Evolutionary conservation across 768 basidiomycete genomes (phyloP).

Genomic region (Boletus insuetus): DNA sequence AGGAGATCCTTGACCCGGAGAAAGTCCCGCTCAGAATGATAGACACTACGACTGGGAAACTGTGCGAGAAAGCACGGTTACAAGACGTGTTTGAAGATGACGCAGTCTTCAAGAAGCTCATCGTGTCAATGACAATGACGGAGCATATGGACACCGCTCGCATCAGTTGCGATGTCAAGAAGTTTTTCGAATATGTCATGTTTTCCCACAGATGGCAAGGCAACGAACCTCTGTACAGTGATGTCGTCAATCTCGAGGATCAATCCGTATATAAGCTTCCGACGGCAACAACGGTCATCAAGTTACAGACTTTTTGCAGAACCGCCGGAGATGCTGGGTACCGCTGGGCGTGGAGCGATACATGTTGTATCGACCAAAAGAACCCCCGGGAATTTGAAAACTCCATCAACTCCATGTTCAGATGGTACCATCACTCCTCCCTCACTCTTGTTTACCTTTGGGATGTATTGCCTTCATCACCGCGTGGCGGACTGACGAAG

Average conservation of each 20-base stretch:
- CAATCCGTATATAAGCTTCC: slow-evolving; percentile 3
- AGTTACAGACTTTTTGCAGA: slow-evolving; percentile 5
- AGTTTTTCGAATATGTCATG: slow-evolving; percentile 11
- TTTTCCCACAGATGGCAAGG: slow-evolving; percentile 15
- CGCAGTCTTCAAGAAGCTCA: background rate
- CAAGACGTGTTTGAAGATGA: background rate
- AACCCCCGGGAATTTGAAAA: slow-evolving; percentile 5
- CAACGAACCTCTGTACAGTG: slow-evolving; percentile 2
- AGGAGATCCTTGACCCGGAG: background rate
- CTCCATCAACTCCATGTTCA: slow-evolving; percentile 10
- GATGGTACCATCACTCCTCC: slow-evolving; percentile 7
- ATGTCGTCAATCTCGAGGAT: background rate
- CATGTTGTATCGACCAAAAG: slow-evolving; percentile 8
- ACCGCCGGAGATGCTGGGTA: background rate
- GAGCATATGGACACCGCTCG: background rate
- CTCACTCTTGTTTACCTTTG: slow-evolving; percentile 8
- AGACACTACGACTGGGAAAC: slow-evolving; percentile 6
- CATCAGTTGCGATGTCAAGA: slow-evolving; percentile 2
- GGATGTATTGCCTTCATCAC: background rate
- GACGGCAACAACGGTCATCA: background rate
- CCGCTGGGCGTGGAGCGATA: slow-evolving; percentile 10
- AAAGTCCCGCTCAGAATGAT: slow-evolving; percentile 9
- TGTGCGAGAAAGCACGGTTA: background rate
- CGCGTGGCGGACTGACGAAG: background rate
- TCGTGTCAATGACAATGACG: background rate